Percentiles rank a stretch among this genome's conserved stretches.
Conservation (phyloP, 345 rosid genomes). For the Rubroshorea leprosula region DNA sequence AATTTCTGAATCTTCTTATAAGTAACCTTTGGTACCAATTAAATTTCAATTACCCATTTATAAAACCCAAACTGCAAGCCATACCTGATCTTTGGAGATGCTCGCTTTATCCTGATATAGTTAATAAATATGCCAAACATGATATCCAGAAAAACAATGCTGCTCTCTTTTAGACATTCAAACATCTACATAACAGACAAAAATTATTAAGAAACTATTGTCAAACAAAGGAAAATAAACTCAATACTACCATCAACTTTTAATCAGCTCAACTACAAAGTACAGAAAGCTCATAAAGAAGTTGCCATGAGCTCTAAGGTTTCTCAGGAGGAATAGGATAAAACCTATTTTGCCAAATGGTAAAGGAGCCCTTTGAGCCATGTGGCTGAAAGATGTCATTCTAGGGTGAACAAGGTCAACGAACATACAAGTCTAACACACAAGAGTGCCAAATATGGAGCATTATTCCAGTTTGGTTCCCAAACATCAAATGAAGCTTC, state of each 20-base stretch:
- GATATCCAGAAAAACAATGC: conserved; percentile 44
- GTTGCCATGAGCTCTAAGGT: background rate
- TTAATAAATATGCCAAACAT: conserved; percentile 59
- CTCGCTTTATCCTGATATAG: conserved; percentile 33
- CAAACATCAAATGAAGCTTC: background rate
- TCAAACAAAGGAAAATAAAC: conserved; percentile 1
- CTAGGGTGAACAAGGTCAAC: background rate
- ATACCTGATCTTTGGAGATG: conserved; percentile 44
- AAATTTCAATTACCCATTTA: no score
- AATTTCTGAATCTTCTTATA: no score
- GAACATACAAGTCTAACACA: no score
- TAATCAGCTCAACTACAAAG: background rate
- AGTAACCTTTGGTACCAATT: no score
- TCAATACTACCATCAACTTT: background rate
- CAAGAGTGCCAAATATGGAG: no score
- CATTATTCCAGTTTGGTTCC: no score
- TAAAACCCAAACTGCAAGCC: no score
- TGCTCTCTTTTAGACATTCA: conserved; percentile 44
- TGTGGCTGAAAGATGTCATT: background rate
- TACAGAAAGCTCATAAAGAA: background rate
- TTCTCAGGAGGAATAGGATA: background rate
- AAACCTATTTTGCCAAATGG: background rate
- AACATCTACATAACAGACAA: conserved; percentile 28
- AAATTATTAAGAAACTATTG: background rate
- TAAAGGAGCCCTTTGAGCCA: no score